phyloP scores from a whole-genome alignment of 2,329 filamentous ascomycete species.

The Diaporthe velutina region DNA sequence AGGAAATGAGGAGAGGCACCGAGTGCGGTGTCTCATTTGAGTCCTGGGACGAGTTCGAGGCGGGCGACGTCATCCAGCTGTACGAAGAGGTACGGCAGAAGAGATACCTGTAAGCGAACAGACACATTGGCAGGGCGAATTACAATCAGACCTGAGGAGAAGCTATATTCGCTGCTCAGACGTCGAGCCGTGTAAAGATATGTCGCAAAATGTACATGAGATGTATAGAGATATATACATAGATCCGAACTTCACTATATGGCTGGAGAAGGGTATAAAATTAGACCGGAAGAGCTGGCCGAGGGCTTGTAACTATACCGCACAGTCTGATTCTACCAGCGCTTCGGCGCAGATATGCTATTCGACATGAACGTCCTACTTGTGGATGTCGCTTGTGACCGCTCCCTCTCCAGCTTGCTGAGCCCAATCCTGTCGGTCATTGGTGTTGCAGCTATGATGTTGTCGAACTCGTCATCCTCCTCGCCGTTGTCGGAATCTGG shows the following conservation, averaged over 20 bases:
- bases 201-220: neutral
- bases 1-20: slow-evolving; percentile 90
- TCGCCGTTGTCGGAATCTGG: slow-evolving; percentile 57
- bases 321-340: slow-evolving; percentile 51
- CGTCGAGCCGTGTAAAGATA: neutral
- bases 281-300: neutral
- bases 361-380: slow-evolving; percentile 66
- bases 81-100: slow-evolving; percentile 85
- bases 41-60: slow-evolving; percentile 80
- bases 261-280: slow-evolving; percentile 1
- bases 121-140: neutral
- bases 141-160: neutral
- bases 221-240: slow-evolving; percentile 20
- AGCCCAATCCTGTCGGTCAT: slow-evolving; percentile 87
- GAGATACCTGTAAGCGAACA: slow-evolving; percentile 62
- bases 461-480: slow-evolving; percentile 86
- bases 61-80: slow-evolving; percentile 88
- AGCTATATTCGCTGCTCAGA: neutral
- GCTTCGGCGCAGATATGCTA: slow-evolving; percentile 61
- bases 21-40: slow-evolving; percentile 94
- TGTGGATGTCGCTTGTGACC: slow-evolving; percentile 60
- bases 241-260: neutral
- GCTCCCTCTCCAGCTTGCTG: slow-evolving; percentile 68
- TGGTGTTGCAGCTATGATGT: slow-evolving; percentile 91
- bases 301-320: neutral